phyloP scores from a whole-genome alignment of 257 asterid genomes.

The Oldenlandia corymbosa region DNA sequence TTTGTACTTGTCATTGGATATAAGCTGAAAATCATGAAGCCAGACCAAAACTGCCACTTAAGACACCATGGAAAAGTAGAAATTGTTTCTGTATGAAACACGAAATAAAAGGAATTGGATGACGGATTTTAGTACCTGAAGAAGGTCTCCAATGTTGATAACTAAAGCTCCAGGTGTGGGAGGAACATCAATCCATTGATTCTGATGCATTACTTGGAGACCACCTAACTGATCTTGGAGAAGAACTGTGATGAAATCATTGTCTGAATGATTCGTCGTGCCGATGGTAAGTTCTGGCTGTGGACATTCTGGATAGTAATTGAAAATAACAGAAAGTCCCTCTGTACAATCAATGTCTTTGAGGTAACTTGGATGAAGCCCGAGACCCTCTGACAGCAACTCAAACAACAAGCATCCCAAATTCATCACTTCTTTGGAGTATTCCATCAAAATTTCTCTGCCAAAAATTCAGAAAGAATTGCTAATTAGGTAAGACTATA shows the following conservation, averaged over 20 bases:
- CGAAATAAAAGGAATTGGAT: not conserved
- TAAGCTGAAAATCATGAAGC: slow-evolving; percentile 23
- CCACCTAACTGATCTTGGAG: slow-evolving; percentile 28
- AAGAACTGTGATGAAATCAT: slow-evolving; percentile 18
- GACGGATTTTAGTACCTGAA: slow-evolving; percentile 13
- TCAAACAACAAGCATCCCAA: slow-evolving; percentile 14
- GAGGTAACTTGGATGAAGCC: slow-evolving; percentile 21
- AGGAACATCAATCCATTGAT: slow-evolving; percentile 28
- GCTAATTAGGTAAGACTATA: too few species aligned
- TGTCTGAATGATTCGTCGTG: slow-evolving; percentile 21
- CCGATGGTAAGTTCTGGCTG: slow-evolving; percentile 28
- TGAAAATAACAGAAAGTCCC: slow-evolving; percentile 14
- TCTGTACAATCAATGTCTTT: slow-evolving; percentile 19
- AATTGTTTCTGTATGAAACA: too few species aligned
- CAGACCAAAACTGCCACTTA: not conserved
- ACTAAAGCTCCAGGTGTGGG: slow-evolving; percentile 20
- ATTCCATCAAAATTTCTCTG: slow-evolving; percentile 17
- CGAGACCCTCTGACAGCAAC: slow-evolving; percentile 20
- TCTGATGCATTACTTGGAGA: slow-evolving; percentile 19
- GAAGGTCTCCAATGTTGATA: slow-evolving; percentile 23
- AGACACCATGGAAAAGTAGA: too few species aligned
- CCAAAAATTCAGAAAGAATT: not conserved
- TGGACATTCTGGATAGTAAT: slow-evolving; percentile 28
- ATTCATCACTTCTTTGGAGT: slow-evolving; percentile 13
- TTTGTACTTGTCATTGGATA: slow-evolving; percentile 37